A percentile compares a stretch with the other conserved stretches of the same genome.
Conservation (phyloP, 2,329 filamentous ascomycete species). For the Tolypocladium ovalisporum region DNA sequence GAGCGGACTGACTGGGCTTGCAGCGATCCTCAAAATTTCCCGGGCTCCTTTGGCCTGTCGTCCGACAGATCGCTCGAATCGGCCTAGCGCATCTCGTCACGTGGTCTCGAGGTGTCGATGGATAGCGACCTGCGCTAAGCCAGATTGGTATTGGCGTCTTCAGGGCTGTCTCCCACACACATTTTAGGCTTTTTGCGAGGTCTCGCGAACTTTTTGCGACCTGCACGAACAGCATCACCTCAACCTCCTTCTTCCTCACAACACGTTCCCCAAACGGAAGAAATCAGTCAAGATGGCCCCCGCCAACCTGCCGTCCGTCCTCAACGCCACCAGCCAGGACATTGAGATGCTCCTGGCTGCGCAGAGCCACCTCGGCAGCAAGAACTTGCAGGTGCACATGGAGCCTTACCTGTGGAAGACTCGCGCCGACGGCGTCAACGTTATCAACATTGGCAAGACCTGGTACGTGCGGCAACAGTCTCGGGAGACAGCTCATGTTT, state of each 20-base stretch:
- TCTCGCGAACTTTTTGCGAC: constrained; percentile 33
- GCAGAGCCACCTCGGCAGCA: constrained; percentile 92
- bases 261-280: constrained; percentile 22
- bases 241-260: constrained; percentile 13
- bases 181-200: constrained; percentile 23
- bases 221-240: constrained; percentile 14
- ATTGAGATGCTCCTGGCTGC: constrained; percentile 99
- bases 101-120: constrained; percentile 14
- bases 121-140: constrained; percentile 7
- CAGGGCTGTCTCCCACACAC: constrained; percentile 29
- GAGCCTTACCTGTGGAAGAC: constrained; percentile 99
- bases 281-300: constrained; percentile 75
- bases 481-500: neutral
- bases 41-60: neutral
- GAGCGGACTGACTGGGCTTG: neutral
- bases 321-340: constrained; percentile 96
- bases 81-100: constrained; percentile 16
- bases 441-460: constrained; percentile 99
- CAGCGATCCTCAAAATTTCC: constrained; percentile 23
- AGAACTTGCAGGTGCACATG: constrained; percentile 99
- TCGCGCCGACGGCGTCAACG: constrained; percentile 94
- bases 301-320: constrained; percentile 83
- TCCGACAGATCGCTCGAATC: neutral
- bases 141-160: constrained; percentile 12
- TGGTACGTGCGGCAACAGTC: constrained; percentile 53